A percentile compares a stretch with the other conserved stretches of the same genome.
Evolutionary conservation across 2,329 filamentous ascomycete species (phyloP).

Genomic region (Acarospora socialis): DNA sequence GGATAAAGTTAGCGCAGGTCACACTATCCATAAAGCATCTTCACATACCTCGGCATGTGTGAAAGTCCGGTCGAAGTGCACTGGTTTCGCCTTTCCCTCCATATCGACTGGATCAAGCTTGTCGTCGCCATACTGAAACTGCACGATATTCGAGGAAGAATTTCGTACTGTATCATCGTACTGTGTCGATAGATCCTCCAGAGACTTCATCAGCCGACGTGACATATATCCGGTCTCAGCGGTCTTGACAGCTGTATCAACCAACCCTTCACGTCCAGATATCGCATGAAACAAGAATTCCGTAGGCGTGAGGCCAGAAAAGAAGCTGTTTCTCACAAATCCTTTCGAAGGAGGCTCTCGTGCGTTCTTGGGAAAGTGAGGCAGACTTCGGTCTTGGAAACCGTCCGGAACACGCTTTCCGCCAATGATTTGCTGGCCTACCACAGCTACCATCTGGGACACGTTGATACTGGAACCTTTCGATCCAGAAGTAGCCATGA

Average conservation of each 20-base stretch:
- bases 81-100: constrained; percentile 85
- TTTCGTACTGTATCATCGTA: constrained; percentile 94
- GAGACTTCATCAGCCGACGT: constrained; percentile 88
- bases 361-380: constrained; percentile 88
- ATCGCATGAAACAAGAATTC: constrained; percentile 98
- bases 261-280: constrained; percentile 92
- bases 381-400: constrained; percentile 87
- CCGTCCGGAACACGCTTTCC: constrained; percentile 86
- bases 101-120: constrained; percentile 93
- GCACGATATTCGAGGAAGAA: constrained; percentile 74
- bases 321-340: constrained; percentile 96
- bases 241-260: constrained; percentile 98
- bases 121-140: constrained; percentile 95
- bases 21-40: too few relatives aligned
- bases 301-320: constrained; percentile 72
- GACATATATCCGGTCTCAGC: constrained; percentile 99
- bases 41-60: constrained; percentile 46
- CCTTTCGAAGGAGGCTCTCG: constrained; percentile 89
- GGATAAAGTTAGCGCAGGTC: constrained; percentile 4
- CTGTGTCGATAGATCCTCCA: constrained; percentile 84
- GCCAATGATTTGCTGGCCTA: constrained; percentile 95
- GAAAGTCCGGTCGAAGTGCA: constrained; percentile 84
- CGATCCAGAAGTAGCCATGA: constrained; percentile 95
- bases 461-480: constrained; percentile 98
- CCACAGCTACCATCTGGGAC: constrained; percentile 94